Evolutionary conservation across 2,329 filamentous ascomycete genomes (phyloP).

Genomic region (Nannizzia gypsea): DNA sequence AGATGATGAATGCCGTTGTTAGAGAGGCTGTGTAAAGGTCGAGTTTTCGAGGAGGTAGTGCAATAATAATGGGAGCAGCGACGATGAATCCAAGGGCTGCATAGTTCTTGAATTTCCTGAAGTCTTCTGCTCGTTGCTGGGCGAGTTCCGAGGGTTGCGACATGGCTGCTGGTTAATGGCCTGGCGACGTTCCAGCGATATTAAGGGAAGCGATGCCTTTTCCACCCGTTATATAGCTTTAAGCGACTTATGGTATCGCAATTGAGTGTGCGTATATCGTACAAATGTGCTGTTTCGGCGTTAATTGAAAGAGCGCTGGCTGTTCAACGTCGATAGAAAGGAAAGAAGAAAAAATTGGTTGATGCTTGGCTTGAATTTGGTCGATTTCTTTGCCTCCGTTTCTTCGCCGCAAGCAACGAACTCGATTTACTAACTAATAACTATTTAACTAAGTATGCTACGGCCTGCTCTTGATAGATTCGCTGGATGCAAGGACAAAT

Average conservation of each 20-base stretch:
- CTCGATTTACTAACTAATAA: not conserved
- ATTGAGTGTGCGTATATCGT: not conserved
- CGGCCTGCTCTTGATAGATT: not conserved
- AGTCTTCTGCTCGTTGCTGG: constrained; percentile 25
- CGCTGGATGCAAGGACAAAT: not conserved
- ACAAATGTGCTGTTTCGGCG: too few species aligned
- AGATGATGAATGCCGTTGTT: constrained; percentile 37
- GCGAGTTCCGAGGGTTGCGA: constrained; percentile 9
- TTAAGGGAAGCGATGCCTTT: not conserved
- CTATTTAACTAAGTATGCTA: not conserved
- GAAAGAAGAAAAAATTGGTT: too few species aligned
- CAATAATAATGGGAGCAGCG: constrained; percentile 42
- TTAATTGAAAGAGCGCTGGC: too few species aligned
- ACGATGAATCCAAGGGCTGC: constrained; percentile 35
- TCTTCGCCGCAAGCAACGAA: not conserved
- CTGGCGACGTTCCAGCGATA: not conserved
- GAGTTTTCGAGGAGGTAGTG: constrained; percentile 50
- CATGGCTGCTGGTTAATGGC: not conserved
- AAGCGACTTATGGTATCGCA: not conserved
- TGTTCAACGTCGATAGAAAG: too few species aligned
- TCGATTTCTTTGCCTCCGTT: not conserved
- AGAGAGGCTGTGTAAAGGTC: constrained; percentile 49
- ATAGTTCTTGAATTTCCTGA: constrained; percentile 30
- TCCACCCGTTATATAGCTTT: not conserved
- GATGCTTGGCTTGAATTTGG: not conserved